Conservation (phyloP, 768 basidiomycete species). For the Lentinula sp. region DNA sequence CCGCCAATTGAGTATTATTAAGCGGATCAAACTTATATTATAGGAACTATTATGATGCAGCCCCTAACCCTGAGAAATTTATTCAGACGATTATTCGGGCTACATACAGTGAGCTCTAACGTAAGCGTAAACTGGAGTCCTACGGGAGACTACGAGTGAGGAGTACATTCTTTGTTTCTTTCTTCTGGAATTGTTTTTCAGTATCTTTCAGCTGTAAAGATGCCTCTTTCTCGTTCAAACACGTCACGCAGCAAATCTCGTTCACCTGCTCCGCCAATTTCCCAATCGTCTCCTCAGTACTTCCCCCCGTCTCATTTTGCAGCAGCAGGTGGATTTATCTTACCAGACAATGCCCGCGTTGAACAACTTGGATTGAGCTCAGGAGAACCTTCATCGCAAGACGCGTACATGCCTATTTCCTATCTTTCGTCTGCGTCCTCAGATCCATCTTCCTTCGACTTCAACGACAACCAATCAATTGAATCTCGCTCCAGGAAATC, state of each 20-base stretch:
- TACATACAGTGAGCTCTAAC: too few species aligned
- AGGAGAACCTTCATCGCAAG: constrained; percentile 7
- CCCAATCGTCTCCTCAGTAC: constrained; percentile 31
- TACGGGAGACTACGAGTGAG: too few species aligned
- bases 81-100: too few species aligned
- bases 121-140: too few species aligned
- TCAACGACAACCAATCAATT: background rate
- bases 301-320: constrained; percentile 54
- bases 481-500: constrained; percentile 6
- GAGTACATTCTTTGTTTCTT: too few species aligned
- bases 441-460: constrained; percentile 25
- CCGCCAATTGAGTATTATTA: too few species aligned
- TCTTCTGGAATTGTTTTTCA: too few species aligned
- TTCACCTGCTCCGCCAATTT: constrained; percentile 30
- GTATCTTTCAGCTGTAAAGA: background rate
- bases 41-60: too few species aligned
- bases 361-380: constrained; percentile 3
- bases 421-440: constrained; percentile 5
- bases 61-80: too few species aligned
- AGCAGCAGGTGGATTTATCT: constrained; percentile 35
- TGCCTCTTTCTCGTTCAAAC: constrained; percentile 11
- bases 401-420: constrained; percentile 15
- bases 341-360: constrained; percentile 8
- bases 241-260: constrained; percentile 31
- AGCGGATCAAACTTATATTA: too few species aligned